Evolutionary conservation across 2,329 filamentous ascomycete species (phyloP).

Genomic region (Penicillium sp.): DNA sequence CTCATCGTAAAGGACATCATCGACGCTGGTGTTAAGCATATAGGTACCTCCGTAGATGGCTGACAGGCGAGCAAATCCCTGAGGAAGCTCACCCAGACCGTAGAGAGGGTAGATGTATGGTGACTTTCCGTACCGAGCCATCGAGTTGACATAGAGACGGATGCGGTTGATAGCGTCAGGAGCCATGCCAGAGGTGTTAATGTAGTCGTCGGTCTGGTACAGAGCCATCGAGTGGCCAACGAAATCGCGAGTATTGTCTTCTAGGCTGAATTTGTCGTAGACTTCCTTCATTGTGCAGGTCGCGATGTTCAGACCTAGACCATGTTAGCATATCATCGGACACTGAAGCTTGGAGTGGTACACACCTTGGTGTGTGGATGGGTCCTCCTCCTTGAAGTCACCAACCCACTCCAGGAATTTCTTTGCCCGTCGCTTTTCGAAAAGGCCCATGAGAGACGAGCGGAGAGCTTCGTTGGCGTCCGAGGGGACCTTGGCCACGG

Average conservation of each 20-base stretch:
- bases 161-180: conserved; percentile 90
- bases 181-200: conserved; percentile 72
- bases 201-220: conserved; percentile 88
- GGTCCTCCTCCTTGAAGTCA: conserved; percentile 79
- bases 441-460: conserved; percentile 94
- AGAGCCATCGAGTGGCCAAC: conserved; percentile 98
- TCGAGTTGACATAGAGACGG: conserved; percentile 94
- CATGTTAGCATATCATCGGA: conserved; percentile 26
- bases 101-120: conserved; percentile 99
- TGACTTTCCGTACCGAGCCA: conserved; percentile 96
- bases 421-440: conserved; percentile 97
- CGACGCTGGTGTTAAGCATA: conserved; percentile 95
- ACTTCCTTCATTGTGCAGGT: conserved; percentile 94
- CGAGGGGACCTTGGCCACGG: conserved; percentile 94
- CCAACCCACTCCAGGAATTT: conserved; percentile 96
- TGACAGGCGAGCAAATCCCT: conserved; percentile 95
- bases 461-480: conserved; percentile 88
- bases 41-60: conserved; percentile 99
- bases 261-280: conserved; percentile 96
- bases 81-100: conserved; percentile 93
- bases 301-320: conserved; percentile 75
- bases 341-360: background rate
- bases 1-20: conserved; percentile 82
- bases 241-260: conserved; percentile 88
- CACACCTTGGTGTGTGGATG: conserved; percentile 81